Evolutionary conservation across 345 rosid genomes (phyloP).

Genomic region (Pistacia integerrima): DNA sequence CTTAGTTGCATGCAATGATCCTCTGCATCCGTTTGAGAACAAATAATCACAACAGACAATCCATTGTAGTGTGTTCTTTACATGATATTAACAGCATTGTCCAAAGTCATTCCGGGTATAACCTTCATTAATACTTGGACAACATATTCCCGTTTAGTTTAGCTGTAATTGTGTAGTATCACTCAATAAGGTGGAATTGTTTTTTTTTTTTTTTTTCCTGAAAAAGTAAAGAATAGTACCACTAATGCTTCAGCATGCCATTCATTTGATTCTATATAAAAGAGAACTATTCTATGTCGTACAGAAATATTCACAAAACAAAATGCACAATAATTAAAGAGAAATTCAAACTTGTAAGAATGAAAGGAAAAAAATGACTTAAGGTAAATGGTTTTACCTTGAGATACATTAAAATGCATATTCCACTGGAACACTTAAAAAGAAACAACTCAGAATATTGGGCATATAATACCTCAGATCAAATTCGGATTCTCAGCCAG

Average conservation of each 20-base stretch:
- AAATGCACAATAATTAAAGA: slow-evolving; percentile 13
- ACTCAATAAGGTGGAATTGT: slow-evolving; percentile 85
- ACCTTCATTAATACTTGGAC: slow-evolving; percentile 97
- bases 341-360: background rate
- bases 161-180: slow-evolving; percentile 87
- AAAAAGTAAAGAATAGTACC: too few species aligned
- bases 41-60: too few species aligned
- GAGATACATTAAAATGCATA: too few species aligned
- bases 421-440: background rate
- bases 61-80: too few species aligned
- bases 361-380: background rate
- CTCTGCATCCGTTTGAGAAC: too few species aligned
- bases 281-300: too few species aligned
- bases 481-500: slow-evolving; percentile 58
- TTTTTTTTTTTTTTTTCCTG: slow-evolving; percentile 69
- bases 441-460: background rate
- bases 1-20: too few species aligned
- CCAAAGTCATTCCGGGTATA: slow-evolving; percentile 91
- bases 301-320: too few species aligned
- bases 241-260: too few species aligned
- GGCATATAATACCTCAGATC: slow-evolving; percentile 25
- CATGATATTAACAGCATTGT: slow-evolving; percentile 68
- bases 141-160: slow-evolving; percentile 83
- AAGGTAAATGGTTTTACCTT: background rate
- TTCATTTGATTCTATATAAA: too few species aligned